Conservation (phyloP, 768 basidiomycete species). For the Obba rivulosa region DNA sequence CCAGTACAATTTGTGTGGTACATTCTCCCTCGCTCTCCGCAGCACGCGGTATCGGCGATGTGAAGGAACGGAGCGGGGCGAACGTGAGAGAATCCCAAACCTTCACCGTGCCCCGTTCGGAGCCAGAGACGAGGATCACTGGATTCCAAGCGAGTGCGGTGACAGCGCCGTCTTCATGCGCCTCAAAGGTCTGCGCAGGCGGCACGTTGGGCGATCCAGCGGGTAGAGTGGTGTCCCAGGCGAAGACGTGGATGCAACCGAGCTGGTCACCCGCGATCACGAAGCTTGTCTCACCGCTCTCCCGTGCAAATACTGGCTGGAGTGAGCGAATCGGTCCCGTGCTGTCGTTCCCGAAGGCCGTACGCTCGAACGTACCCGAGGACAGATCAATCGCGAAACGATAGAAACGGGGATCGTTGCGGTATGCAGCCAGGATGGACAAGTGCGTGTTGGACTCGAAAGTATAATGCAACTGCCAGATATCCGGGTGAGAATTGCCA, state of each 20-base stretch:
- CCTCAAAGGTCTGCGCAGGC: slow-evolving; percentile 51
- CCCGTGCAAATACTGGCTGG: slow-evolving; percentile 41
- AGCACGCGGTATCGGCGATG: slow-evolving; percentile 30
- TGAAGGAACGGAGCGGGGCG: slow-evolving; percentile 48
- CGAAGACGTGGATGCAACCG: slow-evolving; percentile 60
- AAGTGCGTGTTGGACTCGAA: not conserved
- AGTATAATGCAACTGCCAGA: slow-evolving; percentile 6
- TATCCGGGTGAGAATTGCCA: not conserved
- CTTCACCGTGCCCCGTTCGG: slow-evolving; percentile 49
- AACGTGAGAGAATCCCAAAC: slow-evolving; percentile 68
- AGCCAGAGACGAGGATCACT: slow-evolving; percentile 60
- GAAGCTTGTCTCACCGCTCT: slow-evolving; percentile 37
- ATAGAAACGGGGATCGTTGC: slow-evolving; percentile 46
- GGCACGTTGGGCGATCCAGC: slow-evolving; percentile 7
- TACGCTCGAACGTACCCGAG: slow-evolving; percentile 25
- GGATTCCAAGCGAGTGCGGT: slow-evolving; percentile 61
- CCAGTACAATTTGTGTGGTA: slow-evolving; percentile 55
- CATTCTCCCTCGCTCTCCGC: slow-evolving; percentile 33
- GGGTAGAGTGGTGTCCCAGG: slow-evolving; percentile 32
- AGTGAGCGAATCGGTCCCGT: slow-evolving; percentile 48
- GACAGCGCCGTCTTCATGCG: slow-evolving; percentile 58
- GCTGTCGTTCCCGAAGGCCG: slow-evolving; percentile 46
- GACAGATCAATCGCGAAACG: slow-evolving; percentile 37
- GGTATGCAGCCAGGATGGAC: slow-evolving; percentile 47
- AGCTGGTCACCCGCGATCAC: slow-evolving; percentile 60